A percentile compares a stretch with the other conserved stretches of the same genome.
These are phyloP conservation scores for Citrus sinensis DNA, from an alignment of 345 rosid genomes.

Conservation along the genomic window DNA sequence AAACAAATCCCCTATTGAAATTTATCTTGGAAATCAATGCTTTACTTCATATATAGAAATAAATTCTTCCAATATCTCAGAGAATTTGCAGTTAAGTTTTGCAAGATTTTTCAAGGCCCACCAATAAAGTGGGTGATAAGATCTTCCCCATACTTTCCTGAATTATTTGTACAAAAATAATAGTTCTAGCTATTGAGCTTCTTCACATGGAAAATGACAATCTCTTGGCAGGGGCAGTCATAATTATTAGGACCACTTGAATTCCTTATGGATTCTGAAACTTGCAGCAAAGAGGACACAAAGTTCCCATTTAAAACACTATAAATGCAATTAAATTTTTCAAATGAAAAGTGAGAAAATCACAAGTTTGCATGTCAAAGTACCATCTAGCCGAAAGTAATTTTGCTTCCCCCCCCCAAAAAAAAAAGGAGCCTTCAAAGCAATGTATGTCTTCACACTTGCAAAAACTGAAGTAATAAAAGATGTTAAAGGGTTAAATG, in stretches of 20 bases:
- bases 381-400: not conserved
- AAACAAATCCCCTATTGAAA: not conserved
- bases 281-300: not conserved
- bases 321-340: not conserved
- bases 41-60: not conserved
- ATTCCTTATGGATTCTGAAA: not conserved
- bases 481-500: not conserved
- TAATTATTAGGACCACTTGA: not conserved
- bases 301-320: not conserved
- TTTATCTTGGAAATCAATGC: not conserved
- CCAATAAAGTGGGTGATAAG: not conserved
- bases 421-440: too few relatives aligned
- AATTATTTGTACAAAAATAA: not conserved
- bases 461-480: too few relatives aligned
- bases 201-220: conserved; percentile 4
- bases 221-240: not conserved
- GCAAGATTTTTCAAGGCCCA: not conserved
- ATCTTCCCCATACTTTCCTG: not conserved
- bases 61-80: not conserved
- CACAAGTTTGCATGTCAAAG: too few relatives aligned
- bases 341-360: not conserved
- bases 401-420: too few relatives aligned
- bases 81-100: not conserved
- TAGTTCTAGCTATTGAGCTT: not conserved
- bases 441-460: not conserved